phyloP scores from a whole-genome alignment of 108 stramenopile genomes.

The Aureococcus anophagefferens region DNA sequence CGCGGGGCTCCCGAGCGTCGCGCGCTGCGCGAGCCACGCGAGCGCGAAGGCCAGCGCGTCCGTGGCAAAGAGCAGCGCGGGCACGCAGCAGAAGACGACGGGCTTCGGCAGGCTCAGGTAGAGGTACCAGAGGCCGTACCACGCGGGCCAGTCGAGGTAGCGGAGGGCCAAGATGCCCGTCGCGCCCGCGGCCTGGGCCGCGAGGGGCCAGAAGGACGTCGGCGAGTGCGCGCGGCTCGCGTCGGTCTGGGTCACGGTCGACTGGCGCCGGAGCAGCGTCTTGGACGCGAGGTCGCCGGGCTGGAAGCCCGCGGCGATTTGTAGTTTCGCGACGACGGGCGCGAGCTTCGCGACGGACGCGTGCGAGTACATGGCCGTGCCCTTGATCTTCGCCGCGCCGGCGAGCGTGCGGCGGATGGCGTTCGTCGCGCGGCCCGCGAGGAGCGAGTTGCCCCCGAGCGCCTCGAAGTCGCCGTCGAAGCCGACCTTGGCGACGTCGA shows the following conservation, averaged over 20 bases:
- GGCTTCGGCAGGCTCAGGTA: background rate
- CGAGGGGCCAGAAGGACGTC: too few species aligned
- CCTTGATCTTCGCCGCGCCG: background rate
- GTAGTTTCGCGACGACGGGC: too few species aligned
- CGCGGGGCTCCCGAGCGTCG: background rate
- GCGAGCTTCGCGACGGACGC: background rate
- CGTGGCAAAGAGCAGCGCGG: background rate
- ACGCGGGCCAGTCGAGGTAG: background rate
- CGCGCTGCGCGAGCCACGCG: background rate
- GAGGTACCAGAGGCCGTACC: background rate
- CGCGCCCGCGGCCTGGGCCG: background rate
- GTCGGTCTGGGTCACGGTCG: too few species aligned
- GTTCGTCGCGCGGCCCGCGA: background rate
- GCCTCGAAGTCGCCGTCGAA: background rate
- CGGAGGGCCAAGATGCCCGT: background rate
- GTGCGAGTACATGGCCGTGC: background rate
- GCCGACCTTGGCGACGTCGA: background rate
- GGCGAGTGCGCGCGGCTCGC: too few species aligned
- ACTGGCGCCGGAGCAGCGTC: too few species aligned
- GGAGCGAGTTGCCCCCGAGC: background rate
- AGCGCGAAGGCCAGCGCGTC: background rate
- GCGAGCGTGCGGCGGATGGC: background rate
- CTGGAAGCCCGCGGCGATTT: too few species aligned
- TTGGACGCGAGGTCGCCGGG: too few species aligned
- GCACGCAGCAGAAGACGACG: background rate